Percentiles rank a stretch among this genome's conserved stretches.
Evolutionary conservation across 2,329 filamentous ascomycete species (phyloP).

Genomic region (Penicillium paneum): DNA sequence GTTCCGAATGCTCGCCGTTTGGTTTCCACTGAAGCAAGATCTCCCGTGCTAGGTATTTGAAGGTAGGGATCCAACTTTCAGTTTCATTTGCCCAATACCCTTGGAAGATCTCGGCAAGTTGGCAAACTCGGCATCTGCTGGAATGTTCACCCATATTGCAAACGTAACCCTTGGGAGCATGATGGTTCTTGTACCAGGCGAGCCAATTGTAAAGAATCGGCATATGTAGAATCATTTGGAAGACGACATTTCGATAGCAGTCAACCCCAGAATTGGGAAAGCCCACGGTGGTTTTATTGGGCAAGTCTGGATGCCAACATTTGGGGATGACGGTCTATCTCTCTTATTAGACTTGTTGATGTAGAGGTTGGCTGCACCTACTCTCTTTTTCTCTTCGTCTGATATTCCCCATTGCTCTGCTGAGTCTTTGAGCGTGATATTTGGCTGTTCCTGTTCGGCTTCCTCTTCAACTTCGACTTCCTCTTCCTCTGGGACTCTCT

Average conservation of each 20-base stretch:
- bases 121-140: constrained; percentile 10
- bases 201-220: constrained; percentile 27
- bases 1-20: neutral
- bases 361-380: neutral
- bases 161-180: neutral
- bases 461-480: neutral
- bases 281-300: neutral
- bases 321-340: neutral
- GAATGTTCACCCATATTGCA: neutral
- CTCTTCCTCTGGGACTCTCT: neutral
- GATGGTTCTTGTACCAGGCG: constrained; percentile 1
- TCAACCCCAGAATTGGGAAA: neutral
- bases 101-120: constrained; percentile 9
- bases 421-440: neutral
- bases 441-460: too few relatives aligned
- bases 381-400: neutral
- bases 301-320: neutral
- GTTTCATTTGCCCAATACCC: constrained; percentile 19
- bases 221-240: constrained; percentile 27
- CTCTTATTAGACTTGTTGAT: neutral
- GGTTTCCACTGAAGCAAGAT: constrained; percentile 2
- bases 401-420: neutral
- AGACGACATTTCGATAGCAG: constrained; percentile 30
- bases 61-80: neutral
- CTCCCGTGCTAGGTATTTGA: neutral